phyloP scores from a whole-genome alignment of 2,329 filamentous ascomycete genomes.

The Cladorrhinum sp. region DNA sequence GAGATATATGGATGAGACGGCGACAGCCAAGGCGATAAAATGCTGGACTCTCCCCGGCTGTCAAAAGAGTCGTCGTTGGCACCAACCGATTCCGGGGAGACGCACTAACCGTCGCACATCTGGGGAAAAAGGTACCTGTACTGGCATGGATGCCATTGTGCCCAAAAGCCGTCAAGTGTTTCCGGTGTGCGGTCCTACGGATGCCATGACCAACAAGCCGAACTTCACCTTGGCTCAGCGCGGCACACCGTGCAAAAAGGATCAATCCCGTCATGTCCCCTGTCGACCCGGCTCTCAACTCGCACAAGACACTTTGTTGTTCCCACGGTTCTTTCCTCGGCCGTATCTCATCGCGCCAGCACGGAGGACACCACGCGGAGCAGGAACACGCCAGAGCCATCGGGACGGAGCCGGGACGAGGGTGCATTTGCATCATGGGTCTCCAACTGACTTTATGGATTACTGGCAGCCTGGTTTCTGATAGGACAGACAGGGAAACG shows the following conservation, averaged over 20 bases:
- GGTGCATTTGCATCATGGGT: not conserved
- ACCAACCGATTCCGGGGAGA: conserved; percentile 14
- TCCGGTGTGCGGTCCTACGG: not conserved
- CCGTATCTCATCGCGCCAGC: conserved; percentile 4
- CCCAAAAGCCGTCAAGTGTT: not conserved
- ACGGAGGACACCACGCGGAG: not conserved
- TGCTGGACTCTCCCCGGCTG: not conserved
- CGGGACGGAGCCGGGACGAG: not conserved
- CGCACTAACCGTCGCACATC: conserved; percentile 18
- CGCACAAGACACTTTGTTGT: not conserved
- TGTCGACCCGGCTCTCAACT: not conserved
- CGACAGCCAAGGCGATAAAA: not conserved
- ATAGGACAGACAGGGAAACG: conserved; percentile 5
- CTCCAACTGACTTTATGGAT: not conserved
- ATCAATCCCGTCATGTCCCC: not conserved
- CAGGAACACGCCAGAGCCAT: not conserved
- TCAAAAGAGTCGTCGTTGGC: not conserved
- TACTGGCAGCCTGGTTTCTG: not conserved
- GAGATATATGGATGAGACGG: not conserved
- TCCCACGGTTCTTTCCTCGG: conserved; percentile 4
- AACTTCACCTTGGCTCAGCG: conserved; percentile 1
- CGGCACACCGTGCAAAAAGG: not conserved
- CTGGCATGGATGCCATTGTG: not conserved
- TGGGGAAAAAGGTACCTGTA: conserved; percentile 7
- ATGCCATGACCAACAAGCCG: conserved; percentile 1